These are phyloP conservation scores for Metarhizium rileyi DNA, from an alignment of 2,329 filamentous ascomycete genomes.

Conservation along the genomic window DNA sequence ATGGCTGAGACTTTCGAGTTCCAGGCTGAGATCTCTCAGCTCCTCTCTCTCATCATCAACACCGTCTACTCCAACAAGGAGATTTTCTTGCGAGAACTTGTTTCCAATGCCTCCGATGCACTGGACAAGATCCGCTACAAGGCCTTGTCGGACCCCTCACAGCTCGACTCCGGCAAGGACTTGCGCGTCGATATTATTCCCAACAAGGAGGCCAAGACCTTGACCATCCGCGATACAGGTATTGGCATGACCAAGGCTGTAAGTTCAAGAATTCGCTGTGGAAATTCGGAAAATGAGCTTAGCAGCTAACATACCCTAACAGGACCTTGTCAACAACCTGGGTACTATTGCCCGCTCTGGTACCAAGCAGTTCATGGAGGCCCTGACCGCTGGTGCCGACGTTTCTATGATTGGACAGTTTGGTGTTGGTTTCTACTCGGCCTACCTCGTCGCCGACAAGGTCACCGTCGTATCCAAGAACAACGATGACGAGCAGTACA, in stretches of 20 bases:
- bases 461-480: slow-evolving; percentile 95
- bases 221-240: slow-evolving; percentile 95
- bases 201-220: slow-evolving; percentile 92
- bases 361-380: slow-evolving; percentile 99
- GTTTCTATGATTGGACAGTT: slow-evolving; percentile 99
- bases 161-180: slow-evolving; percentile 96
- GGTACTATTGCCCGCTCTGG: slow-evolving; percentile 98
- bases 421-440: slow-evolving; percentile 99
- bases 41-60: slow-evolving; percentile 99
- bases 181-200: slow-evolving; percentile 98
- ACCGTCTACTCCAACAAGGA: slow-evolving; percentile 99
- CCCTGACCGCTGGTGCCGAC: slow-evolving; percentile 93
- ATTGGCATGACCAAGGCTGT: slow-evolving; percentile 99
- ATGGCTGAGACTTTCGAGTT: slow-evolving; percentile 99
- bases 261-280: slow-evolving; percentile 38
- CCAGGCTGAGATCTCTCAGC: slow-evolving; percentile 99
- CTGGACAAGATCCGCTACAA: slow-evolving; percentile 99
- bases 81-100: slow-evolving; percentile 97
- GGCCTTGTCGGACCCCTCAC: slow-evolving; percentile 90
- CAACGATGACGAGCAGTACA: slow-evolving; percentile 99
- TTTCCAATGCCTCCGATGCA: slow-evolving; percentile 98
- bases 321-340: slow-evolving; percentile 99
- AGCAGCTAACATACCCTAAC: slow-evolving; percentile 4
- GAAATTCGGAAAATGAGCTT: background rate
- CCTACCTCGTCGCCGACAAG: slow-evolving; percentile 96